Base-by-base conservation (phyloP, 164 flowering plant species). In the Annona squamosa region DNA sequence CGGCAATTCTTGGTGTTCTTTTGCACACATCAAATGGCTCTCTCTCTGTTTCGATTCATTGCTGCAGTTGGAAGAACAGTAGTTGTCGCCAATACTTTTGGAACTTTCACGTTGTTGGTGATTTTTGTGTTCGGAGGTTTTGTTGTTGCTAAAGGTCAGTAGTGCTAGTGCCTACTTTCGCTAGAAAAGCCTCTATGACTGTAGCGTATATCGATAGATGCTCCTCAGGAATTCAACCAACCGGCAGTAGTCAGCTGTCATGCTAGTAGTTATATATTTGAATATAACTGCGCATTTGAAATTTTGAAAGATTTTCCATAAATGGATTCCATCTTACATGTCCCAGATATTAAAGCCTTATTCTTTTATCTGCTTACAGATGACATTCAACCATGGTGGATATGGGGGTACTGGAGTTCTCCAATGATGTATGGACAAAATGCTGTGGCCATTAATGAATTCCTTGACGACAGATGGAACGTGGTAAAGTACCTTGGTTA, bases 81-180 rank as follows among this genome's bases (percentile, higher is more conserved):
- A 69, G 86, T 80, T 69, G 84, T 85, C 48, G 85, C 90, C 6
- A 79, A 81, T 71, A 78, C 87, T 2, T 77, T 85, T 6, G 87
- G 88, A 42, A 84, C 86, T 46, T 85, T 86, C 68, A 72, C 83
- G 63, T 72, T 87, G 78, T 75, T 89, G 5, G 1, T 85, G 70
- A 82, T 87, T 45, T 89, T 89, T 77, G 81, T 85, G 18, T 84
- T 89, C 37, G 90, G 92, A 74, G 92, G 92, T 42, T 89, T 85
- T 66, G 82, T 88, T 16, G 73, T 89, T 46, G 76, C 89, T 63
- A 89, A 84, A 85, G 84, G 92, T 89, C 17, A 76, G 84, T 17
- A 46, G n/a, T 45, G 2, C 59, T 17, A 46, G n/a, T 45, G 9
- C 59, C 9, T 52, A 17, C 48, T 3, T 41, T 71, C 41, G 5